Base-by-base conservation (phyloP, 805 yeast genomes). In the Starmerella potacharoeniae region DNA sequence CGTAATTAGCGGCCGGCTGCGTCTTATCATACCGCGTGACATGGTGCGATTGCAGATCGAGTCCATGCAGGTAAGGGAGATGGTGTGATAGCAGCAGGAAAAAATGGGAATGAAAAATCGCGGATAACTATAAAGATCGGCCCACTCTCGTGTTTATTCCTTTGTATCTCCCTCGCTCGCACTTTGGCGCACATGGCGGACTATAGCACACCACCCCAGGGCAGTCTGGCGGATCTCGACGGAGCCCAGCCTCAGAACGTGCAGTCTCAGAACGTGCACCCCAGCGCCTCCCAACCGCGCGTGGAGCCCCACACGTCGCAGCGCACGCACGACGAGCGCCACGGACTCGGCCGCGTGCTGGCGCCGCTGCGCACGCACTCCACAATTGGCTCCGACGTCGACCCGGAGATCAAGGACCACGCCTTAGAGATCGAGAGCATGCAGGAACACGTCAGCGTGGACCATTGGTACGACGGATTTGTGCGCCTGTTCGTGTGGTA, bases 401-500 rank as follows among this genome's bases (percentile, higher is more conserved):
- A 43, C 36, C 47, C 47, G 6, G 47, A 43, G 36, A n/a, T 31
- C 22, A 22, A 9, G 40, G 17, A 31, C 31, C 31, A 46, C 10
- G 49, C 40, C 5, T 7, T 35, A 17, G 40, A 35, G 40, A 30
- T 35, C 2, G 49, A 46, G n/a, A 11, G 34, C 40, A 33, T 22
- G 40, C 39, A 44, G 30, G 43, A 42, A 29, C 49, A 54, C 10
- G 33, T 58, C 14, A 55, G 57, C 10, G 56, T 44, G 29, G 51
- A 45, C 5, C 62, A 60, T 30, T 66, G 69, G 69, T 64, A 64
- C 42, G 63, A 64, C 34, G 65, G 65, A 3, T 62, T 66, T 44
- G 56, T 52, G 7, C 46, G 65, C 11, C 55, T 65, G 30, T 58
- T 67, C 48, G 31, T 53, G 29, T 69, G 72, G 72, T 68, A 69